phyloP scores from a whole-genome alignment of 495 filamentous ascomycete genomes.

The Lepraria neglecta region DNA sequence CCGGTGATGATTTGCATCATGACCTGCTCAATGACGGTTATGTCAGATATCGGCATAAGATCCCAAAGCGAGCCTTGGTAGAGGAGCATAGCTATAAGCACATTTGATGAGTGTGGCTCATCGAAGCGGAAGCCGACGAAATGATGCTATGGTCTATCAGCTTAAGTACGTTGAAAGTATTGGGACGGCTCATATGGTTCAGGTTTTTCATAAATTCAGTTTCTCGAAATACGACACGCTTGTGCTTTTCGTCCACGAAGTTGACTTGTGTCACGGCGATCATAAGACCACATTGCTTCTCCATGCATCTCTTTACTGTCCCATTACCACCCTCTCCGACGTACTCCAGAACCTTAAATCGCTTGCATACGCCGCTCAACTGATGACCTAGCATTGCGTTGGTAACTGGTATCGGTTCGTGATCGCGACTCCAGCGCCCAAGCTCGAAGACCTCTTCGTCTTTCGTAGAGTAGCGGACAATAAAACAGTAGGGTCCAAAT shows the following conservation, averaged over 20 bases:
- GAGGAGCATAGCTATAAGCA: background rate
- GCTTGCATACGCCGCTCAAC: background rate
- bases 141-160: background rate
- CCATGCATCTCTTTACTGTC: background rate
- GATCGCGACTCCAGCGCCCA: background rate
- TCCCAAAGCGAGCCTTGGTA: conserved; percentile 4
- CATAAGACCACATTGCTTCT: background rate
- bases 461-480: background rate
- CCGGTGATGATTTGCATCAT: background rate
- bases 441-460: background rate
- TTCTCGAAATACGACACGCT: background rate
- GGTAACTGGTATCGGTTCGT: background rate
- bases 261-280: background rate
- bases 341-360: background rate
- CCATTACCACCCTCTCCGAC: background rate
- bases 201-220: background rate
- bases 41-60: background rate
- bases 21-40: background rate
- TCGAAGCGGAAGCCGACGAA: background rate
- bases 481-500: background rate
- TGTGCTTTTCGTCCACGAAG: rapidly evolving
- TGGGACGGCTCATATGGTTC: conserved; percentile 2
- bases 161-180: background rate
- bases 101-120: background rate
- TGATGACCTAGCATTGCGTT: background rate